Percentiles rank a stretch among this genome's conserved stretches.
Conservation (phyloP, 1,139 yeast genomes). For the Suhomyces bribrorum region DNA sequence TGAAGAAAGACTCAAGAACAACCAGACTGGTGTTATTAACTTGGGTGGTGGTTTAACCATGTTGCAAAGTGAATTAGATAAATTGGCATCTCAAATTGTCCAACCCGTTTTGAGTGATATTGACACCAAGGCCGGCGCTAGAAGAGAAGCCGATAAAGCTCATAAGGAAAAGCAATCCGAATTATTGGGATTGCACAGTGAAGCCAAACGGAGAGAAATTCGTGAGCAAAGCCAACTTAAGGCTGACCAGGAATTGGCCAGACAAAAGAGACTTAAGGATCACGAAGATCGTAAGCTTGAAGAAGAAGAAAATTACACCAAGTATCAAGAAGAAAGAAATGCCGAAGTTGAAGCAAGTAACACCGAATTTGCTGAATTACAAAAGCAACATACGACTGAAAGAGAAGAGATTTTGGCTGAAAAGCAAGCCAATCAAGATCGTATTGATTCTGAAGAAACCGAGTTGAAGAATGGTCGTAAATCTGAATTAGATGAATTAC, state of each 20-base stretch:
- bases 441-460: constrained; percentile 45
- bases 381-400: constrained; percentile 36
- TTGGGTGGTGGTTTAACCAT: constrained; percentile 89
- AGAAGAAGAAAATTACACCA: constrained; percentile 39
- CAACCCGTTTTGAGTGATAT: constrained; percentile 84
- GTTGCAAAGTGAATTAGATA: constrained; percentile 73
- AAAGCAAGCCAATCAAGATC: constrained; percentile 43
- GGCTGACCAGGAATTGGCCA: constrained; percentile 40
- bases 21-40: constrained; percentile 59
- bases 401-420: constrained; percentile 40
- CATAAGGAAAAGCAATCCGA: constrained; percentile 36
- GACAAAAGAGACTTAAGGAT: constrained; percentile 36
- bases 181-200: constrained; percentile 35
- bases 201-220: constrained; percentile 52
- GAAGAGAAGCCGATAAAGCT: constrained; percentile 61
- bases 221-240: constrained; percentile 51
- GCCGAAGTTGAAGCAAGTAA: constrained; percentile 39
- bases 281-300: constrained; percentile 43
- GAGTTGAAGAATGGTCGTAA: constrained; percentile 42
- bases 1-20: constrained; percentile 51
- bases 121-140: constrained; percentile 65
- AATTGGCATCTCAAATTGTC: constrained; percentile 80
- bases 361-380: constrained; percentile 37
- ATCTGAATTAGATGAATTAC: constrained; percentile 46
- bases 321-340: constrained; percentile 37